Evolutionary conservation across 192 early-diverging fungal species (phyloP), one percentile per base, ranked within the genome.

Genomic region (Backusella australiensis): DNA sequence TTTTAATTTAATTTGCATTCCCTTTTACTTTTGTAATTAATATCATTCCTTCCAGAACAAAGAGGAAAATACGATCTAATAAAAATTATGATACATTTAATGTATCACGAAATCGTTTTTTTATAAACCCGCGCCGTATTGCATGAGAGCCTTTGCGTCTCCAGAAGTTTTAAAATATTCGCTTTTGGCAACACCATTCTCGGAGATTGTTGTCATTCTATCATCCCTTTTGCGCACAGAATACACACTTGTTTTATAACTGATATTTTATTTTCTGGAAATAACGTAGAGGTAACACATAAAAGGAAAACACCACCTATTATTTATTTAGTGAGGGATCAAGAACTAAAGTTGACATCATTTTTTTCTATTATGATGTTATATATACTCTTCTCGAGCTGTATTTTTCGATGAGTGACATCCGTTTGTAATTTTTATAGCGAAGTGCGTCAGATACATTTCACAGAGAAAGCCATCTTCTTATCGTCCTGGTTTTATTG

Each of bases 11-110:
- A 34, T 67, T 35, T 67, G 66, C 32, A 66, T 66, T 66, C 63
- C 63, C 32, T 32, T 66, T 32, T 66, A 34, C 46, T 49, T n/a
- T 49, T 49, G 46, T 49, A 49, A 49, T 49, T 49, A 49, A 49
- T n/a, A 49, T 38, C 67, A 32, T 36, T 34, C 19, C 67, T 68
- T 34, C 67, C 32, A 68, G 19, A 19, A 32, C 17, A 34, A 68
- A 32, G 8, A 68, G 67, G 35, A 68, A 68, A 36, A 68, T 36
- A 34, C 67, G 35, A 68, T 68, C 67, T 68, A 49, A 49, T 49
- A 49, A 49, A 49, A 49, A 49, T 49, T n/a, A 49, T 49, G 46
- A 49, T 49, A 49, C 46, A 49, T n/a, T 21, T 49, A 49, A 49
- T 49, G 46, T 49, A 49, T 49, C 46, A 49, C 46, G 6, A 49